Base-by-base conservation (phyloP, 441 rosid species). In the Brassica balearica region DNA sequence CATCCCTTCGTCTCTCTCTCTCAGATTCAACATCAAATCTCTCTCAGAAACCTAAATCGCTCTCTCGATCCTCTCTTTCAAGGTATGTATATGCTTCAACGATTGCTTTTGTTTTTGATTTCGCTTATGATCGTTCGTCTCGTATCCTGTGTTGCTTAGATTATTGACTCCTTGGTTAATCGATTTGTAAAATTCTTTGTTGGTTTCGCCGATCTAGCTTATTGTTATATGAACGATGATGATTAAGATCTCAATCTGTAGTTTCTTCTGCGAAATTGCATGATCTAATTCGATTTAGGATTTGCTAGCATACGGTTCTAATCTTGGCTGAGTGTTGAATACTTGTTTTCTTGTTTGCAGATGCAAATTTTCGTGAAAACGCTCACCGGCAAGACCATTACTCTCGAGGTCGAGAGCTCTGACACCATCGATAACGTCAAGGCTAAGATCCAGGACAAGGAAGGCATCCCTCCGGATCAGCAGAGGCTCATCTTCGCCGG, bases 311-410 rank as follows among this genome's bases (percentile, higher is more conserved):
- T 15, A 15, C 17, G 17, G 17, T 15, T 51, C 0, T 14, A 1
- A 34, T 7, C 14, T 25, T 55, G 10, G 32, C 29, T 65, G 41
- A 10, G 12, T 8, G 34, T 43, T 23, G 9, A 10, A 2, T 46
- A 12, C 1, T 9, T 59, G 48, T 0, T 71, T 34, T 63, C 7
- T 8, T 27, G 12, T 43, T 63, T 64, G 1, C 61, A 76, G 83
- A 81, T 81, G 83, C 83, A 81, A 72, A 76, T 81, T 2, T 81
- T 81, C 61, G 83, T 81, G 83, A 80, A 80, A 75, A 80, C 83
- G 0, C 43, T 84, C 0, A 82, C 85, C 0, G 87, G 87, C 0
- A 84, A 84, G 32, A 84, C 85, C 9, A 84, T 84, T 0, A 84
- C 87, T 2, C 15, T 83, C 0, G 86, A 83, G 68, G 86, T 83